A percentile compares a stretch with the other conserved stretches of the same genome.
These are phyloP conservation scores for Avena eriantha DNA, from an alignment of 176 grass and related monocot genomes.

Conservation along the genomic window DNA sequence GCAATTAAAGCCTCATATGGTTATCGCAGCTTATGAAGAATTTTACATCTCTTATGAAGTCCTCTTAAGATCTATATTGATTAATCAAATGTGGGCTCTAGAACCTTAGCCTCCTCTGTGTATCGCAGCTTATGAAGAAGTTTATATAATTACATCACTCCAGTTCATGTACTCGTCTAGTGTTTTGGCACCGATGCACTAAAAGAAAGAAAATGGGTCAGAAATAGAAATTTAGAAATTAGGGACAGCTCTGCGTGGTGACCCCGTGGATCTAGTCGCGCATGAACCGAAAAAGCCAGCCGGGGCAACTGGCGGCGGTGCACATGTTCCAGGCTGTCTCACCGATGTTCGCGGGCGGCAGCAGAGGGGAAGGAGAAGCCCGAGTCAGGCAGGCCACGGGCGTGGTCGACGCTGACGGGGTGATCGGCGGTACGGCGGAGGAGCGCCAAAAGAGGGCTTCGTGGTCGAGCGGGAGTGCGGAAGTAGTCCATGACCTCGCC, in stretches of 20 bases:
- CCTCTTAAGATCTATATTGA: slow-evolving; percentile 93
- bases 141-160: too few relatives aligned
- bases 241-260: slow-evolving; percentile 54
- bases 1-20: slow-evolving; percentile 85
- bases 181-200: slow-evolving; percentile 97
- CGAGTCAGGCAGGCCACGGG: slow-evolving; percentile 70
- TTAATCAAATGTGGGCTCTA: slow-evolving; percentile 90
- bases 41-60: slow-evolving; percentile 91
- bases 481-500: too few relatives aligned
- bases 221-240: slow-evolving; percentile 48
- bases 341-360: slow-evolving; percentile 52
- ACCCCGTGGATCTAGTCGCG: slow-evolving; percentile 75
- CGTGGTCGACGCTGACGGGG: slow-evolving; percentile 76
- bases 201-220: slow-evolving; percentile 39
- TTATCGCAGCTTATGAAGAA: slow-evolving; percentile 89
- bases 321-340: slow-evolving; percentile 94
- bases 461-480: slow-evolving; percentile 50
- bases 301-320: slow-evolving; percentile 50
- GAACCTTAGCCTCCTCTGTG: slow-evolving; percentile 61
- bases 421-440: slow-evolving; percentile 41
- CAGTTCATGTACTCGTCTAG: slow-evolving; percentile 84
- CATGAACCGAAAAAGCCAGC: slow-evolving; percentile 72
- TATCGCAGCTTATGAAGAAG: too few relatives aligned
- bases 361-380: slow-evolving; percentile 54
- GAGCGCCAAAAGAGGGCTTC: slow-evolving; percentile 85